Percentiles rank a stretch among this genome's conserved stretches.
Evolutionary conservation across 164 flowering plant genomes (phyloP).

Genomic region (Sedum album): DNA sequence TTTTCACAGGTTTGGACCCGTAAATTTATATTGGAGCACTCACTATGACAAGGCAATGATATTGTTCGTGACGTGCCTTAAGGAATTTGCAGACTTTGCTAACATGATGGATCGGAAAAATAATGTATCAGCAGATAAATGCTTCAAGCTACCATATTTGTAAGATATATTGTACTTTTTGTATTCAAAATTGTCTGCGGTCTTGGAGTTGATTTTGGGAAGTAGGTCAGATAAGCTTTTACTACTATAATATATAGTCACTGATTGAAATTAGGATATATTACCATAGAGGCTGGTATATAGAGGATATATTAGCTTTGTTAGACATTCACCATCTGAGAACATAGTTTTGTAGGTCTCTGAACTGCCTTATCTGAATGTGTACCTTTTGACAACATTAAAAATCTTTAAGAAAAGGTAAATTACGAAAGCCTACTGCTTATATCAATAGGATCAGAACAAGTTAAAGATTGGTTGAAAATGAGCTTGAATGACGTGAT

Average conservation of each 20-base stretch:
- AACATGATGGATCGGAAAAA: conserved; percentile 67
- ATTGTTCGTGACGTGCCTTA: conserved; percentile 72
- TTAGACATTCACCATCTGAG: too few species aligned
- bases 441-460: too few species aligned
- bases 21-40: conserved; percentile 98
- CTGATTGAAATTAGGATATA: neutral
- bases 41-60: conserved; percentile 98
- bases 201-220: neutral
- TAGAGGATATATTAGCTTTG: too few species aligned
- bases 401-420: too few species aligned
- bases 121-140: conserved; percentile 77
- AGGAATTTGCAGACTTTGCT: conserved; percentile 94
- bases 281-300: neutral
- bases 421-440: too few species aligned
- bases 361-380: too few species aligned
- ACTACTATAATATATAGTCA: neutral
- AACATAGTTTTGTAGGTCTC: too few species aligned
- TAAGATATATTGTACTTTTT: conserved; percentile 22
- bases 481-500: too few species aligned
- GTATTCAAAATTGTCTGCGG: neutral
- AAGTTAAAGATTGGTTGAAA: too few species aligned
- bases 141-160: conserved; percentile 91
- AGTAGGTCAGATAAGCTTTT: neutral
- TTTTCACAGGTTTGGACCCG: conserved; percentile 82
- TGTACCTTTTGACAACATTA: too few species aligned